Conservation (phyloP, 108 stramenopile genomes). For the Fistulifera pelliculosa region DNA sequence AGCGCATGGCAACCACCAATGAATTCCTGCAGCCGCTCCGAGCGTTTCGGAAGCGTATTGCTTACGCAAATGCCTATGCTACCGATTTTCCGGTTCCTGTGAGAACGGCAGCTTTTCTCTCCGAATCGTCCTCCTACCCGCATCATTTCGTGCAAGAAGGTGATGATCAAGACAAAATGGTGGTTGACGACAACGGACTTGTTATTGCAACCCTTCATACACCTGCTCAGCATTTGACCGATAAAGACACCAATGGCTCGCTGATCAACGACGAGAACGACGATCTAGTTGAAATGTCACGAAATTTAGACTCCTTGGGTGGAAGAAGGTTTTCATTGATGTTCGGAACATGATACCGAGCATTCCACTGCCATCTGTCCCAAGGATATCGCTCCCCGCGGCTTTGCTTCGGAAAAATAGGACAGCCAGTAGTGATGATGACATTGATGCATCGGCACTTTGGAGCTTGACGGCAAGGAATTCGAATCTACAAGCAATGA, state of each 20-base stretch:
- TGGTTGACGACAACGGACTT: constrained; percentile 7
- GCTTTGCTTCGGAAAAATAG: constrained; percentile 15
- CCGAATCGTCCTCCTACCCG: constrained; percentile 40
- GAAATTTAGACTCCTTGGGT: constrained; percentile 69
- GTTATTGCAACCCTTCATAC: constrained; percentile 26
- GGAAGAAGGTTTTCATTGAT: constrained; percentile 87
- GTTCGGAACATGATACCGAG: constrained; percentile 46
- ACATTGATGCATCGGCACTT: not conserved
- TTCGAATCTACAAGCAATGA: no score
- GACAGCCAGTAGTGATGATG: constrained; percentile 5
- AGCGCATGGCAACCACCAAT: constrained; percentile 12
- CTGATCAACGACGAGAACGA: constrained; percentile 8
- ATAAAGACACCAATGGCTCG: not conserved
- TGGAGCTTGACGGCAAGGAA: not conserved
- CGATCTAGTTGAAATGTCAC: constrained; percentile 48
- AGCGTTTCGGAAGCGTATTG: constrained; percentile 60
- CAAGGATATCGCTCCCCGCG: constrained; percentile 26
- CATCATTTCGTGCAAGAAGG: constrained; percentile 31
- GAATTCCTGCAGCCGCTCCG: constrained; percentile 49
- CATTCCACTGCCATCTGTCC: constrained; percentile 14
- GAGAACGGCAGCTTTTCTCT: constrained; percentile 73
- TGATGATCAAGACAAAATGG: constrained; percentile 3
- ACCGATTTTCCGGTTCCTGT: constrained; percentile 86
- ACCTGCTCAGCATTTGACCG: constrained; percentile 1
- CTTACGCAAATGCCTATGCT: constrained; percentile 82